Evolutionary conservation across 2,329 filamentous ascomycete genomes (phyloP).

Genomic region (Xylaria sp.): DNA sequence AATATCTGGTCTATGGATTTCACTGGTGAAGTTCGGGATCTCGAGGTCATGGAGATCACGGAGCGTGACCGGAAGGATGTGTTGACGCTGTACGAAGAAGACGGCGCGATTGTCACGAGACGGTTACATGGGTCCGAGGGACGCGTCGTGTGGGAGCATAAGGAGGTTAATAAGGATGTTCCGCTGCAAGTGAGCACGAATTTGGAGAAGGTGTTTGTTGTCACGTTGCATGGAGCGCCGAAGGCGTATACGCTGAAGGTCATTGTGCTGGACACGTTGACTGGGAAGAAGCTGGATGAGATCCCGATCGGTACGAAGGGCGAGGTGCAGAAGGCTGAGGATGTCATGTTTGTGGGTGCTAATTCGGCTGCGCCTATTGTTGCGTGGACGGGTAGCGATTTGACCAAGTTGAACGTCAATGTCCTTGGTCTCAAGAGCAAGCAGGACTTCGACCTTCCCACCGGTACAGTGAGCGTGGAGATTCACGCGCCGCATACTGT

Average conservation of each 20-base stretch:
- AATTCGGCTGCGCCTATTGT: constrained; percentile 71
- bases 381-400: constrained; percentile 63
- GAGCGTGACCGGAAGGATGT: constrained; percentile 57
- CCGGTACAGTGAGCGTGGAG: constrained; percentile 47
- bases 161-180: constrained; percentile 60
- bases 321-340: constrained; percentile 59
- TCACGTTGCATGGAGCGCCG: constrained; percentile 68
- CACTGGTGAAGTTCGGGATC: constrained; percentile 54
- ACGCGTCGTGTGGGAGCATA: constrained; percentile 71
- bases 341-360: constrained; percentile 69
- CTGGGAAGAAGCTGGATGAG: constrained; percentile 67
- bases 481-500: constrained; percentile 70
- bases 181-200: constrained; percentile 72
- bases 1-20: constrained; percentile 68
- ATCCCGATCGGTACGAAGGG: constrained; percentile 66
- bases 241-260: constrained; percentile 70
- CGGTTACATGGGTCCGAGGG: constrained; percentile 70
- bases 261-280: constrained; percentile 64
- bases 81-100: constrained; percentile 60
- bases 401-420: constrained; percentile 63
- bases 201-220: constrained; percentile 65
- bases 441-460: constrained; percentile 48
- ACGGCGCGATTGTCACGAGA: constrained; percentile 54
- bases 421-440: constrained; percentile 58
- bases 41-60: constrained; percentile 72